These are phyloP conservation scores for Suhomyces panamericanus DNA, from an alignment of 1,139 yeast species.

Conservation along the genomic window DNA sequence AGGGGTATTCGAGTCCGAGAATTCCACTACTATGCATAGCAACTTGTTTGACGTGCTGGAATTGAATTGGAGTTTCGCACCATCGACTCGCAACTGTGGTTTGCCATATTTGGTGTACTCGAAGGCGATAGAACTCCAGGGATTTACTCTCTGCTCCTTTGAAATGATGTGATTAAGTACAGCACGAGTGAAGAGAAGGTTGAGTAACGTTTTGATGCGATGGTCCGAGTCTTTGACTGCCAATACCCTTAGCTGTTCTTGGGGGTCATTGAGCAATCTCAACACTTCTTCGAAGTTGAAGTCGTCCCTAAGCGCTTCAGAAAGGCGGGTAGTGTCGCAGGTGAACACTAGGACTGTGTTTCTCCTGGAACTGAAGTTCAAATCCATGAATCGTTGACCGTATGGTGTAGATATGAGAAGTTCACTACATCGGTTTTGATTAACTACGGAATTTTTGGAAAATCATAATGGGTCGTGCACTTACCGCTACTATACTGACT, in stretches of 20 bases:
- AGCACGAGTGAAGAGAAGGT: slow-evolving; percentile 26
- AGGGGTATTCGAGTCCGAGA: slow-evolving; percentile 22
- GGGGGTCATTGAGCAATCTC: slow-evolving; percentile 39
- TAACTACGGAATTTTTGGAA: too few species aligned
- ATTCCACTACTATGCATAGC: slow-evolving; percentile 44
- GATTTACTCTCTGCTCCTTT: background rate
- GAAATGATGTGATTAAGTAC: slow-evolving; percentile 25
- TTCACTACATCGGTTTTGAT: too few species aligned
- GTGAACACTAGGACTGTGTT: slow-evolving; percentile 17
- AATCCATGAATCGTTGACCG: background rate
- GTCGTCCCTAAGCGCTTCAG: slow-evolving; percentile 30
- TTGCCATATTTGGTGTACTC: slow-evolving; percentile 38
- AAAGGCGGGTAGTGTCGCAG: slow-evolving; percentile 18
- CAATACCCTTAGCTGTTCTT: slow-evolving; percentile 34
- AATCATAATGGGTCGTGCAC: slow-evolving; percentile 5
- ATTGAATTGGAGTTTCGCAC: slow-evolving; percentile 38
- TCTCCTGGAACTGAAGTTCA: background rate
- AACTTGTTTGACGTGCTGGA: slow-evolving; percentile 59
- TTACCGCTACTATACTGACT: background rate
- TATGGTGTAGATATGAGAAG: background rate
- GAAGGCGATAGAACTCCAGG: slow-evolving; percentile 23
- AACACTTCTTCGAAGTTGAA: slow-evolving; percentile 35
- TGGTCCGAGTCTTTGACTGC: slow-evolving; percentile 24
- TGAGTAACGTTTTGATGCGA: slow-evolving; percentile 24
- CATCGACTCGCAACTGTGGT: slow-evolving; percentile 25